Percentiles rank a stretch among this genome's conserved stretches.
Evolutionary conservation across 75 land plant species (phyloP).

Genomic region (Pseudotsuga menziesii): DNA sequence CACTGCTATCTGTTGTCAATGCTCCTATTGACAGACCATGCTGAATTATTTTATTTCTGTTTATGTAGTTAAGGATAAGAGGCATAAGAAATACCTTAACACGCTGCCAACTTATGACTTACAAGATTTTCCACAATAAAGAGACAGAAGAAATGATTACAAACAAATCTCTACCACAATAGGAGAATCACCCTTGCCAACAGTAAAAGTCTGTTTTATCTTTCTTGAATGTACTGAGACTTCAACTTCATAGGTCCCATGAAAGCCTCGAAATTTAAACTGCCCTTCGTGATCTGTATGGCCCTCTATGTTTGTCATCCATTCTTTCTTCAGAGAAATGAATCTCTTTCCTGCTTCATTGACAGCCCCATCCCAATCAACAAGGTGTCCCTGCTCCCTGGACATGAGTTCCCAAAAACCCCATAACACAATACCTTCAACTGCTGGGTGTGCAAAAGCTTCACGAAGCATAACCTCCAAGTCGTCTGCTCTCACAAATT

Average conservation of each 20-base stretch:
- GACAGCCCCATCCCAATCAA: slow-evolving; percentile 73
- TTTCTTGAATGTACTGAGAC: slow-evolving; percentile 23
- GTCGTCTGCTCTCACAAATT: slow-evolving; percentile 86
- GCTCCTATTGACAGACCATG: too few relatives aligned
- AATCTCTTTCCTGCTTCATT: slow-evolving; percentile 84
- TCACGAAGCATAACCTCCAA: slow-evolving; percentile 91
- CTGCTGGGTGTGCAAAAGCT: slow-evolving; percentile 84
- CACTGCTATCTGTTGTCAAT: too few relatives aligned
- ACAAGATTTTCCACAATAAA: slow-evolving; percentile 81
- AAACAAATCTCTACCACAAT: slow-evolving; percentile 20
- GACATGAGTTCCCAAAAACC: slow-evolving; percentile 93
- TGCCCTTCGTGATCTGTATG: slow-evolving; percentile 42
- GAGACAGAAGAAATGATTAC: slow-evolving; percentile 39
- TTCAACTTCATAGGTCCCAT: slow-evolving; percentile 61
- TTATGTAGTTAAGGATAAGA: too few relatives aligned
- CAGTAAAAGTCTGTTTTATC: slow-evolving; percentile 39
- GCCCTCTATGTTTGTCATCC: slow-evolving; percentile 64
- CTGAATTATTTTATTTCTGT: too few relatives aligned
- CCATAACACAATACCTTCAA: slow-evolving; percentile 92
- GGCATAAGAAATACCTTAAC: too few relatives aligned
- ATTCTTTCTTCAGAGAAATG: slow-evolving; percentile 70
- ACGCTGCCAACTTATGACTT: too few relatives aligned
- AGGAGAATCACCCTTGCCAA: slow-evolving; percentile 52
- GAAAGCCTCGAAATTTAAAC: slow-evolving; percentile 79
- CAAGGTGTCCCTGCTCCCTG: slow-evolving; percentile 62